phyloP scores from a whole-genome alignment of 805 yeast genomes.

The Saccharomycopsis sp. region DNA sequence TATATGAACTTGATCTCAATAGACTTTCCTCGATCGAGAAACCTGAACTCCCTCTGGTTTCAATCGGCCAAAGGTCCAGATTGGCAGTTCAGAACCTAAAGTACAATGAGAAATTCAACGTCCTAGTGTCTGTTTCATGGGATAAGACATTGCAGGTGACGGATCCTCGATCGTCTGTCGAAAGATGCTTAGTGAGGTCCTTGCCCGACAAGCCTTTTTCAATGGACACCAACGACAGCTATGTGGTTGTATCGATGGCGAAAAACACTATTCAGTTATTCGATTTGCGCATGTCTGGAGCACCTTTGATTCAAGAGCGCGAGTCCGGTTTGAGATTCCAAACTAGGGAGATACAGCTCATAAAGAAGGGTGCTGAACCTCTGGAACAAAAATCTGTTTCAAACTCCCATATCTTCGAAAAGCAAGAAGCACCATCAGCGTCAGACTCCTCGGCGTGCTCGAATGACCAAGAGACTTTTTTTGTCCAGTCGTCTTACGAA shows the following conservation, averaged over 20 bases:
- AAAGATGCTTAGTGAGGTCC: neutral
- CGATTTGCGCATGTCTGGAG: constrained; percentile 8
- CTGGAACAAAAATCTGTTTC: neutral
- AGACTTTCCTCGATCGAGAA: neutral
- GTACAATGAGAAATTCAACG: neutral
- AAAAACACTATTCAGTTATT: constrained; percentile 8
- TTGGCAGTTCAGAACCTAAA: constrained; percentile 12
- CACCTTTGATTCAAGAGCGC: constrained; percentile 5
- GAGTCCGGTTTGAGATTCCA: constrained; percentile 18
- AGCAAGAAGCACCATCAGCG: too few relatives aligned
- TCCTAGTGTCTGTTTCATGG: constrained; percentile 15
- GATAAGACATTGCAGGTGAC: constrained; percentile 13
- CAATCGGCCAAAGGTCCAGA: neutral
- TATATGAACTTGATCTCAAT: constrained; percentile 5
- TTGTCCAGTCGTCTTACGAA: constrained; percentile 19
- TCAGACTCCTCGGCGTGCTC: too few relatives aligned
- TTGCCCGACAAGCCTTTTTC: constrained; percentile 11
- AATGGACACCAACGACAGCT: constrained; percentile 10
- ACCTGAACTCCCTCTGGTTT: neutral
- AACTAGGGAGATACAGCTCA: constrained; percentile 13
- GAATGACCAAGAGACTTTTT: constrained; percentile 1
- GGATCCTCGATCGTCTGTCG: constrained; percentile 4
- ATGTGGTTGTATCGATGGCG: constrained; percentile 9
- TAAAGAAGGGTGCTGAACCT: neutral
- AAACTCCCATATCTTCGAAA: neutral